Conservation (phyloP, 305 asterid species). For the Fraxinus latifolia region DNA sequence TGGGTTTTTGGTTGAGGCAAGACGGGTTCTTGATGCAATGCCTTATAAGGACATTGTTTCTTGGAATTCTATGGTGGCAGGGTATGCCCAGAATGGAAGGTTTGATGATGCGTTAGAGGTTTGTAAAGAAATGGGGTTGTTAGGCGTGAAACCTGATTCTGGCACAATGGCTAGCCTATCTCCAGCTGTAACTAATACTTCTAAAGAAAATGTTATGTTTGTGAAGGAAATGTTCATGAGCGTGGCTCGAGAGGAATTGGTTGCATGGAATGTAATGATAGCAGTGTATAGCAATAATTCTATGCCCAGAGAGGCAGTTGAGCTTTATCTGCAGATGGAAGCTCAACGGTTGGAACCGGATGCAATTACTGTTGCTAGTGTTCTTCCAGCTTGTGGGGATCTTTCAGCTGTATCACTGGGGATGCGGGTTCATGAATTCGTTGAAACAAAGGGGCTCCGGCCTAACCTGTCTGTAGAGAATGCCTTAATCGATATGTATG, state of each 20-base stretch:
- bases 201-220: conserved; percentile 54
- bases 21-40: conserved; percentile 62
- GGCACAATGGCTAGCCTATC: conserved; percentile 94
- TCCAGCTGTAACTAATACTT: conserved; percentile 70
- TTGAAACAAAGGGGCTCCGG: conserved; percentile 39
- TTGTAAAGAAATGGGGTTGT: conserved; percentile 62
- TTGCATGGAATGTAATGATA: conserved; percentile 89
- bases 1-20: conserved; percentile 53
- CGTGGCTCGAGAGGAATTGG: conserved; percentile 48
- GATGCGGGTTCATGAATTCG: conserved; percentile 49
- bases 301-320: conserved; percentile 68
- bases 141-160: conserved; percentile 53
- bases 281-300: conserved; percentile 57
- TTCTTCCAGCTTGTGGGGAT: conserved; percentile 91
- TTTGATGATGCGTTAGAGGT: conserved; percentile 69
- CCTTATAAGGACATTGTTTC: conserved; percentile 60
- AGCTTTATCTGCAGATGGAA: conserved; percentile 60
- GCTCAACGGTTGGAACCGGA: conserved; percentile 48
- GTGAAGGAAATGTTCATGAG: conserved; percentile 59
- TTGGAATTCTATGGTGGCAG: conserved; percentile 81
- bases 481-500: conserved; percentile 85
- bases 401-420: conserved; percentile 67
- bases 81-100: conserved; percentile 57
- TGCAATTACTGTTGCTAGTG: conserved; percentile 60
- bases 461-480: conserved; percentile 75